Evolutionary conservation across 2,329 filamentous ascomycete species (phyloP), one percentile per base, ranked within the genome.

Genomic region (Dactylonectria estremocensis): DNA sequence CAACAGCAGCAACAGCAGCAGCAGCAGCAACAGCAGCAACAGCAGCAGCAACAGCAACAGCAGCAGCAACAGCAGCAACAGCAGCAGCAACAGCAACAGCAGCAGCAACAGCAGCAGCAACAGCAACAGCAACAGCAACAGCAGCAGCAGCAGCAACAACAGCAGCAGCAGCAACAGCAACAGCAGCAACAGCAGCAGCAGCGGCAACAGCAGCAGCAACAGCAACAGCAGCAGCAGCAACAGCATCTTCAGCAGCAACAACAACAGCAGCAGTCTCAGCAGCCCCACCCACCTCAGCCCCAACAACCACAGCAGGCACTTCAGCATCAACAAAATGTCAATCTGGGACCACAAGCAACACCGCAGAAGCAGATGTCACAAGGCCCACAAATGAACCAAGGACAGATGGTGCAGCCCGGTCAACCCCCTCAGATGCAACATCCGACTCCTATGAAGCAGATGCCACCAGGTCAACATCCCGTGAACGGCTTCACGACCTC

Each of bases 41-140:
- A 77, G 5, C 78, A 77, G 20, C 81, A 68, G 46, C 72, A 72
- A 53, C 71, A 72, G 14, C 77, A 74, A 20, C 24, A 28, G 7
- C 24, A 28, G 7, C 24, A 28, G 7, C 80, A 80, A 7, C 77
- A 79, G 48, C 83, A 72, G 46, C 65, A 81, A 60, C 82, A 80
- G 16, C 81, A 82, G 22, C 84, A 83, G 63, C 82, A 83, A 66
- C 80, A 83, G 35, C 84, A 87, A 62, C 82, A 85, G 83, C 67
- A 77, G 48, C 76, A 78, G 61, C 75, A 78, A 18, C 82, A 82
- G 48, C 71, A 73, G 2, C 73, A 75, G 6, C 76, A 75, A 5
- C 69, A 67, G 11, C 75, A 73, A 11, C 72, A 73, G n/a, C 70
- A 69, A 5, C 68, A 70, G n/a, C 69, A 70, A 5, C 80, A 80